Base-by-base conservation (phyloP, 2,329 filamentous ascomycete genomes). In the Byssothecium circinans region DNA sequence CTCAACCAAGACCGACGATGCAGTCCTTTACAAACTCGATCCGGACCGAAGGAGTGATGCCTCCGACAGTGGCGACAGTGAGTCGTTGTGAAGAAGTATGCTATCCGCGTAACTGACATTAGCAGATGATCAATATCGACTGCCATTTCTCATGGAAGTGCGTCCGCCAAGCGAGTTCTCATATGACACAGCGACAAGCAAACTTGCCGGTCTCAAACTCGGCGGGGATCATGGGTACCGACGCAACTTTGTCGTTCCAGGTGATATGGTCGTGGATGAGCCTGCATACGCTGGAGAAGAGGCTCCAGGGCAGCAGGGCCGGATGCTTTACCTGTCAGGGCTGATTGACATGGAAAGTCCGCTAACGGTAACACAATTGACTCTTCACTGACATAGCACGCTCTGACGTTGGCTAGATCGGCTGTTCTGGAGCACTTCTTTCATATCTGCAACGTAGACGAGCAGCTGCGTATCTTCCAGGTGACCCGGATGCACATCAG, bases 361-460 rank as follows among this genome's bases (percentile, higher is more conserved):
- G 5, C 67, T 88, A 11, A 89, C 90, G 2, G 86, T 88, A 65
- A 11, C 23, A 10, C 22, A 20, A 2, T 12, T 17, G 4, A 32
- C 35, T 39, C 3, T 39, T n/a, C 17, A 27, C n/a, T n/a, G 2
- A 22, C 20, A n/a, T 22, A 6, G 19, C 32, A 22, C 45, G 54
- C 35, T 62, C n/a, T 41, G 5, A 45, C 46, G 29, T 18, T 45
- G 8, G 4, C n/a, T 47, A 85, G 75, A 76, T 95, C 39, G 88
- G 89, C 2, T 97, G 94, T 70, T 88, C 87, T 20, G 90, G 91
- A n/a, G 91, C 91, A 20, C 74, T 97, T 2, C 73, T 97, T n/a
- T 80, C 81, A 4, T 89, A 95, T 55, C 70, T 96, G 19, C 83
- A 89, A 58, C 83, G 89, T 43, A 80, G 84, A 57, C 80, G 80